These are phyloP conservation scores for Ceratocystis huliohia DNA, from an alignment of 2,329 filamentous ascomycete genomes.

Conservation along the genomic window DNA sequence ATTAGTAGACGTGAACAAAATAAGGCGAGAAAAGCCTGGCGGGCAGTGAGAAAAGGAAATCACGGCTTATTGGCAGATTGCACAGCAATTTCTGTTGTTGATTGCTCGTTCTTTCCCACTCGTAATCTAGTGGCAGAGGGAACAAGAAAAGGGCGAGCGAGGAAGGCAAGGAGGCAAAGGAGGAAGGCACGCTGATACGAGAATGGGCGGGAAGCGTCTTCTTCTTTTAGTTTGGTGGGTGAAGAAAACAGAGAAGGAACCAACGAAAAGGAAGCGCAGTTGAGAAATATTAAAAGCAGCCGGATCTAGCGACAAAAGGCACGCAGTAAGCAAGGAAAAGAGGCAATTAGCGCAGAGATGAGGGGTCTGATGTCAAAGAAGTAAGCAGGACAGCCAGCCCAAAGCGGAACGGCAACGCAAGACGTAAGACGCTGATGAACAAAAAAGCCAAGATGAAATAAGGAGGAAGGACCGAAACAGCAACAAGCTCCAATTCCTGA, in stretches of 20 bases:
- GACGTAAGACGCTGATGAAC: background rate
- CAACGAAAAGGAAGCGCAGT: slow-evolving; percentile 11
- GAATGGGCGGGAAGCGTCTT: too few relatives aligned
- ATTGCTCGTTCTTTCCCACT: background rate
- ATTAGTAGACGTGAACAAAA: background rate
- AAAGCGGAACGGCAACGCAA: background rate
- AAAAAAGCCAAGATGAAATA: background rate
- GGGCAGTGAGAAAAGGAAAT: background rate
- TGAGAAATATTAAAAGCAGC: background rate
- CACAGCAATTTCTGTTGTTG: background rate
- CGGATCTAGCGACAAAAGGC: slow-evolving; percentile 16
- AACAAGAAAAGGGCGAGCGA: background rate
- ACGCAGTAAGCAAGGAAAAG: slow-evolving; percentile 20
- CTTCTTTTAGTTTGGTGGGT: too few relatives aligned
- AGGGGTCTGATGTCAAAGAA: background rate
- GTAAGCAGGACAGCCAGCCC: background rate
- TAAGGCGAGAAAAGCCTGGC: too few relatives aligned
- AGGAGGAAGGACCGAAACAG: background rate
- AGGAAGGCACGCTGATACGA: background rate
- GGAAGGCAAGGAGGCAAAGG: background rate
- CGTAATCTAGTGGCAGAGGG: background rate
- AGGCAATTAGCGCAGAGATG: background rate
- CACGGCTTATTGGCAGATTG: slow-evolving; percentile 1
- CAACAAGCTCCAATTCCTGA: too few relatives aligned
- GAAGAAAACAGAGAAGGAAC: background rate